These are phyloP conservation scores for Zoysia japonica DNA, from an alignment of 176 grass and related monocot genomes.

Conservation along the genomic window DNA sequence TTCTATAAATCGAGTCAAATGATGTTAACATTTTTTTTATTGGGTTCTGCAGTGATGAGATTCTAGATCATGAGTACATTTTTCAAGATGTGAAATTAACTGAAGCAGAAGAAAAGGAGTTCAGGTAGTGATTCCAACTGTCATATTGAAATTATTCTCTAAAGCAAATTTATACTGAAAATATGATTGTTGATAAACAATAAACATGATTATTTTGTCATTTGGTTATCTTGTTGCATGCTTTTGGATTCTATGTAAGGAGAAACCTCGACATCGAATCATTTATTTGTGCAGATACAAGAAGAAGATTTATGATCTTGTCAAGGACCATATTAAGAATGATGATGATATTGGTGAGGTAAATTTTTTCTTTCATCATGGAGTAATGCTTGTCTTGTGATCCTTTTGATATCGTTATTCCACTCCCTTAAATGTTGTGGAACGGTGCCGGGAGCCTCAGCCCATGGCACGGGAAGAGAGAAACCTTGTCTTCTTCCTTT, in stretches of 20 bases:
- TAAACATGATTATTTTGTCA: not conserved
- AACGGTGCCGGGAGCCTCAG: no score
- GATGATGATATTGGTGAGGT: conserved; percentile 69
- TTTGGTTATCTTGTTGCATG: conserved; percentile 2
- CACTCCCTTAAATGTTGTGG: not conserved
- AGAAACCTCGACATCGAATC: conserved; percentile 31
- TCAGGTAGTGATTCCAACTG: conserved; percentile 51
- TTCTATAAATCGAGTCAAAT: conserved; percentile 7
- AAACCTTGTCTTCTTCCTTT: no score
- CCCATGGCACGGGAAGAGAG: no score
- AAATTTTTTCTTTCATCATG: not conserved
- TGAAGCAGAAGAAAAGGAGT: conserved; percentile 72
- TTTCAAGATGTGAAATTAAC: conserved; percentile 85
- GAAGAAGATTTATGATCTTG: conserved; percentile 71
- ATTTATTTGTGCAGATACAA: conserved; percentile 64
- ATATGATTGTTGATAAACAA: not conserved
- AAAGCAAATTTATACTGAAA: conserved; percentile 1
- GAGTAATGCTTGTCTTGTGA: not conserved
- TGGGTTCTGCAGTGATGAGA: conserved; percentile 69
- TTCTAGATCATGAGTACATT: conserved; percentile 88
- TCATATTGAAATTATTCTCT: conserved; percentile 12
- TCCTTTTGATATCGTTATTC: conserved; percentile 3
- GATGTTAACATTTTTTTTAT: conserved; percentile 19
- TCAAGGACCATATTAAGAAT: conserved; percentile 69
- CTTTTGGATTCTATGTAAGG: conserved; percentile 17